Evolutionary conservation across 1,139 yeast species (phyloP).

Genomic region (Taphrina sp.): DNA sequence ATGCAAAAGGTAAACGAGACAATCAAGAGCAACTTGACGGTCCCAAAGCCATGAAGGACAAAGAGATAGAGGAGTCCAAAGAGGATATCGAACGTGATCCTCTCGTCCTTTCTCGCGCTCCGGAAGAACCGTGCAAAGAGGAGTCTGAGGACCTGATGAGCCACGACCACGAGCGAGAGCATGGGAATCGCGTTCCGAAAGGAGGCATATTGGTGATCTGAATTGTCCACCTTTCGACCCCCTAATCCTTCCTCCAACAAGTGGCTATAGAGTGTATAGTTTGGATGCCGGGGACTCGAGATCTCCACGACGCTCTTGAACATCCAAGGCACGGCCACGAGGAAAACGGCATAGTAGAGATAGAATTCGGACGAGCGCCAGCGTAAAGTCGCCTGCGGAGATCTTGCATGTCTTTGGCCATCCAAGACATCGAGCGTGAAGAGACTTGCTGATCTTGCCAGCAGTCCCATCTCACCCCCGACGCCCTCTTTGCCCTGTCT

Average conservation of each 20-base stretch:
- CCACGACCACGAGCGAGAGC: conserved; percentile 54
- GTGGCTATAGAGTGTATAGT: conserved; percentile 62
- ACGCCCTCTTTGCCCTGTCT: no score
- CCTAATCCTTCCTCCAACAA: conserved; percentile 68
- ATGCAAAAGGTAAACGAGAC: conserved; percentile 56
- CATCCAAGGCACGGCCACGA: conserved; percentile 24
- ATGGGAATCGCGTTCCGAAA: conserved; percentile 76
- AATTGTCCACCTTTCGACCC: conserved; percentile 57
- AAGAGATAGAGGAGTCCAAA: conserved; percentile 71
- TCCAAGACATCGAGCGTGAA: conserved; percentile 27
- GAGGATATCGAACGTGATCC: conserved; percentile 60
- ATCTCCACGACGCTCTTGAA: conserved; percentile 29
- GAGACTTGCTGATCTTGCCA: no score
- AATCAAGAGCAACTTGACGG: conserved; percentile 60
- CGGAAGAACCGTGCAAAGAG: conserved; percentile 39
- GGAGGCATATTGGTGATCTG: conserved; percentile 84
- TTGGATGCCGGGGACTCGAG: conserved; percentile 52
- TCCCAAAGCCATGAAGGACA: conserved; percentile 77
- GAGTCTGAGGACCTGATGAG: conserved; percentile 57
- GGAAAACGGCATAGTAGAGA: conserved; percentile 24
- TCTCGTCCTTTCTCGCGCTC: conserved; percentile 43
- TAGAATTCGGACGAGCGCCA: conserved; percentile 33
- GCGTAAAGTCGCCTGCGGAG: conserved; percentile 1
- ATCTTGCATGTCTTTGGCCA: conserved; percentile 18
- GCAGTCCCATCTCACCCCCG: no score